These are phyloP conservation scores for Magnolia changhungtana DNA, from an alignment of 164 flowering plant species.

Conservation along the genomic window DNA sequence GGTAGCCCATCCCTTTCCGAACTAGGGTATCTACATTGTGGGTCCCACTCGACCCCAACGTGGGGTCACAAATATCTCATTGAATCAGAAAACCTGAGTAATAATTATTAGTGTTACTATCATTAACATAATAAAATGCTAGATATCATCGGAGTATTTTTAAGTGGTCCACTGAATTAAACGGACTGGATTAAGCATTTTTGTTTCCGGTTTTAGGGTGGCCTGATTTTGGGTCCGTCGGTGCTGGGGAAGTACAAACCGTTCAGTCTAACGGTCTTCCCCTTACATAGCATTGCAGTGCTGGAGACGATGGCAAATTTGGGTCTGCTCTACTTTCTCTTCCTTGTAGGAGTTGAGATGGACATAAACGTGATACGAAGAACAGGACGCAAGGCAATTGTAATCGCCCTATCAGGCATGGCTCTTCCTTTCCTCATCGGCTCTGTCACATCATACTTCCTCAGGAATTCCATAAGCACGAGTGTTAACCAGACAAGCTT, in stretches of 20 bases:
- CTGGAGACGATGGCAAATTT: slow-evolving; percentile 39
- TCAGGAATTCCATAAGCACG: background rate
- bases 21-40: too few relatives aligned
- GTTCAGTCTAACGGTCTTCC: slow-evolving; percentile 14
- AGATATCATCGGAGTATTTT: too few relatives aligned
- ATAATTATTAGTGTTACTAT: too few relatives aligned
- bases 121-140: too few relatives aligned
- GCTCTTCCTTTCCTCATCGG: slow-evolving; percentile 29
- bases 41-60: too few relatives aligned
- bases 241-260: slow-evolving; percentile 11
- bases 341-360: slow-evolving; percentile 33
- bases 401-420: slow-evolving; percentile 30
- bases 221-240: slow-evolving; percentile 32
- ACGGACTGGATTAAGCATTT: too few relatives aligned
- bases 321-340: slow-evolving; percentile 35
- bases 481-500: slow-evolving; percentile 9
- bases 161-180: too few relatives aligned
- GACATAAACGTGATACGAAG: slow-evolving; percentile 22
- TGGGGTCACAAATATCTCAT: too few relatives aligned
- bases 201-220: slow-evolving; percentile 15
- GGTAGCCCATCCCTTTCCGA: too few relatives aligned
- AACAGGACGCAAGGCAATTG: slow-evolving; percentile 19
- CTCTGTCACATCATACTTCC: slow-evolving; percentile 15
- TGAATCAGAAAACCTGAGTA: too few relatives aligned
- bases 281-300: slow-evolving; percentile 20